A percentile compares a stretch with the other conserved stretches of the same genome.
These are phyloP conservation scores for Aspergillus sp. DNA, from an alignment of 2,329 filamentous ascomycete species.

Conservation along the genomic window DNA sequence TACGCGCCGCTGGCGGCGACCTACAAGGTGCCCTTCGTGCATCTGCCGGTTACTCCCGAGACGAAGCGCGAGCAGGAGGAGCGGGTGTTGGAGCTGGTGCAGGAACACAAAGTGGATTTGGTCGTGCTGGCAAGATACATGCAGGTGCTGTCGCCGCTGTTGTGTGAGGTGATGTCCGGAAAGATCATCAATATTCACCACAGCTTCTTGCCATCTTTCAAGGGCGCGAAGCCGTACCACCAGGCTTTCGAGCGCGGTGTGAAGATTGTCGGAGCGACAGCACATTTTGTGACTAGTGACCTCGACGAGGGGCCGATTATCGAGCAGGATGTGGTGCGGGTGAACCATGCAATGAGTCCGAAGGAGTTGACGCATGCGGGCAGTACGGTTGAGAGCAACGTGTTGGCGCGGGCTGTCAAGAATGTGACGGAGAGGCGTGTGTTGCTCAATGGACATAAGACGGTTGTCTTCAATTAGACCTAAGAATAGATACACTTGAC, in stretches of 20 bases:
- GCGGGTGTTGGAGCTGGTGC: conserved; percentile 63
- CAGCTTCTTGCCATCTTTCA: conserved; percentile 78
- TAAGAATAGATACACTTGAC: neutral
- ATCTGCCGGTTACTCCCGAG: conserved; percentile 71
- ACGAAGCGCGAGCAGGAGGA: conserved; percentile 69
- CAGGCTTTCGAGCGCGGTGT: conserved; percentile 80
- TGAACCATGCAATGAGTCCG: conserved; percentile 68
- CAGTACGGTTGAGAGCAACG: conserved; percentile 77
- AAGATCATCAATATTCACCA: conserved; percentile 92
- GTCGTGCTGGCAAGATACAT: conserved; percentile 80
- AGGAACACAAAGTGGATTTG: conserved; percentile 64
- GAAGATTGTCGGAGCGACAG: conserved; percentile 81
- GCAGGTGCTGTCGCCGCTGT: conserved; percentile 70
- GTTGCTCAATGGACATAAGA: conserved; percentile 72
- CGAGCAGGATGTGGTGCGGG: conserved; percentile 71
- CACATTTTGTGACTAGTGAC: conserved; percentile 79
- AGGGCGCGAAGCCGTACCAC: conserved; percentile 82
- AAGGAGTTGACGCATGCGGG: conserved; percentile 73
- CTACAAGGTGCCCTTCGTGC: conserved; percentile 72
- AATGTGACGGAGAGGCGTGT: conserved; percentile 74
- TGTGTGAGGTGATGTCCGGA: conserved; percentile 73
- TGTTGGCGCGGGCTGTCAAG: conserved; percentile 72
- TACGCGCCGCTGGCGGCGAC: conserved; percentile 61
- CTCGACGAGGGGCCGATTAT: conserved; percentile 83
- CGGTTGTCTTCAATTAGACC: conserved; percentile 61